phyloP scores from a whole-genome alignment of 2,329 filamentous ascomycete species.

The Cytospora piceicola region DNA sequence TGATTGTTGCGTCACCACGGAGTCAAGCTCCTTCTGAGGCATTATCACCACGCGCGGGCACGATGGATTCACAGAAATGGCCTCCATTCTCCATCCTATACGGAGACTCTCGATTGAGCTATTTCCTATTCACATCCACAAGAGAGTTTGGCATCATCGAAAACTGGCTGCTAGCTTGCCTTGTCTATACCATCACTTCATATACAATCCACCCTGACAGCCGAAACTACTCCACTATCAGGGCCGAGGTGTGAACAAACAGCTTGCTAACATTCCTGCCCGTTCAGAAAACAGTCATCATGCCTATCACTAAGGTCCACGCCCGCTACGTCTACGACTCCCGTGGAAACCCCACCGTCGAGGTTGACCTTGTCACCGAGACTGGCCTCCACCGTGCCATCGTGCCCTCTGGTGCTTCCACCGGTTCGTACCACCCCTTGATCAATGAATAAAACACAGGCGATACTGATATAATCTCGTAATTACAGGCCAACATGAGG shows the following conservation, averaged over 20 bases:
- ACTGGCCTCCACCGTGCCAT: constrained; percentile 96
- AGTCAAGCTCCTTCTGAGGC: constrained; percentile 26
- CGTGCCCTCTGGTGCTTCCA: constrained; percentile 95
- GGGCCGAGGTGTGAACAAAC: background rate
- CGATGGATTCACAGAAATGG: background rate
- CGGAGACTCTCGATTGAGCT: background rate
- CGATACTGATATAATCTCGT: constrained; percentile 32
- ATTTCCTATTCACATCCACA: no score
- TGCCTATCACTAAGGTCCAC: constrained; percentile 91
- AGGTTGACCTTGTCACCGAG: constrained; percentile 96
- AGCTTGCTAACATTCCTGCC: background rate
- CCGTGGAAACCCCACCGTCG: constrained; percentile 96
- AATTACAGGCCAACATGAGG: constrained; percentile 78
- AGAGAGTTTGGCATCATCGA: background rate
- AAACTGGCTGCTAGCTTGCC: background rate
- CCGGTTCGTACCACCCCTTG: constrained; percentile 62
- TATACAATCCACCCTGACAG: background rate
- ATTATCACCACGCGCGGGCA: constrained; percentile 21
- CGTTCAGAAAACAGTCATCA: constrained; percentile 52
- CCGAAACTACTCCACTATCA: background rate
- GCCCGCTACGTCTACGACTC: constrained; percentile 98
- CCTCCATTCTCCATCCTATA: background rate
- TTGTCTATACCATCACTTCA: background rate
- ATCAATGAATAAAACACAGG: constrained; percentile 1
- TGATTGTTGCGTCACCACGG: constrained; percentile 4